These are phyloP conservation scores for Croton setiger DNA, from an alignment of 441 rosid genomes.

Conservation along the genomic window DNA sequence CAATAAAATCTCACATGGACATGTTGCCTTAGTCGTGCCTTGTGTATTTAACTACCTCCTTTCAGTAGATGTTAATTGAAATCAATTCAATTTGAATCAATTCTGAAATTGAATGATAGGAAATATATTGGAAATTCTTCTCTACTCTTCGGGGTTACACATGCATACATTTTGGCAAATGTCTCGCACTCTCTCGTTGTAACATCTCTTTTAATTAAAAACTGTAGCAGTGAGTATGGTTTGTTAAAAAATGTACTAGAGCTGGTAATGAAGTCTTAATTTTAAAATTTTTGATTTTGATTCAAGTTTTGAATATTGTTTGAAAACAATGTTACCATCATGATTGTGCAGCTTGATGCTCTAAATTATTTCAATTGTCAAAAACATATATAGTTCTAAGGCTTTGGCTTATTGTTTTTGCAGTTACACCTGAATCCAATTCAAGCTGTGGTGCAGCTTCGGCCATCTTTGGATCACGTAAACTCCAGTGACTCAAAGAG, in stretches of 20 bases:
- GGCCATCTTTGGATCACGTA: slow-evolving; percentile 57
- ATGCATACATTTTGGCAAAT: neutral
- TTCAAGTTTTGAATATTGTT: neutral
- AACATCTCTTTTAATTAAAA: neutral
- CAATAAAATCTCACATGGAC: no score
- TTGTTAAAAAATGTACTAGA: neutral
- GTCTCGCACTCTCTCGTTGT: neutral
- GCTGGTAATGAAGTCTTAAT: neutral
- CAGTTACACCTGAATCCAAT: slow-evolving; percentile 87
- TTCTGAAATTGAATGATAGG: no score
- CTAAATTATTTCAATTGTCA: slow-evolving; percentile 2
- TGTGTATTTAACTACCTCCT: no score
- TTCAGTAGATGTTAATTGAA: no score
- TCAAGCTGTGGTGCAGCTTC: slow-evolving; percentile 82
- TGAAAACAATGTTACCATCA: neutral
- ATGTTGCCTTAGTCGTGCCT: no score
- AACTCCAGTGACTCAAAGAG: slow-evolving; percentile 36
- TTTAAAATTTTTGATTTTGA: neutral
- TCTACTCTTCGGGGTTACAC: no score
- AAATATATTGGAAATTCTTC: no score
- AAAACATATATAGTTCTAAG: slow-evolving; percentile 2
- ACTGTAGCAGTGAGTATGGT: neutral
- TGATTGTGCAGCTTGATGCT: neutral
- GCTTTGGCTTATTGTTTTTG: slow-evolving; percentile 30
- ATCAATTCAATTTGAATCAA: no score